A percentile compares a stretch with the other conserved stretches of the same genome.
These are phyloP conservation scores for Trichoderma asperellum DNA, from an alignment of 2,329 filamentous ascomycete genomes.

Conservation along the genomic window DNA sequence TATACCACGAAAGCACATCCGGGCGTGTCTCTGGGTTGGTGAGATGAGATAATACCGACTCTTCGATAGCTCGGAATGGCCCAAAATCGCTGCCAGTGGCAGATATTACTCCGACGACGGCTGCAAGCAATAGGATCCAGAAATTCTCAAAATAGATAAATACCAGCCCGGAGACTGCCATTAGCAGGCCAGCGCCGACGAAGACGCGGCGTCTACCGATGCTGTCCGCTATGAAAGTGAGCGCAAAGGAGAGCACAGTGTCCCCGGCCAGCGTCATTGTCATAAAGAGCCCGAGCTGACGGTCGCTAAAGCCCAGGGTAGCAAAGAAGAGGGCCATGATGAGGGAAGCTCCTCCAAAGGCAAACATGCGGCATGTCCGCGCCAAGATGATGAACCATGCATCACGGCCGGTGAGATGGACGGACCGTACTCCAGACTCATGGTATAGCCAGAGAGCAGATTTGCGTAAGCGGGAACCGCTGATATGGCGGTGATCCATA, in stretches of 20 bases:
- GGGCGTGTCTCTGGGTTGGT: slow-evolving; percentile 57
- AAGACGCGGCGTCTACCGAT: slow-evolving; percentile 61
- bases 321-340: slow-evolving; percentile 66
- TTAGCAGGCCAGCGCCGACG: slow-evolving; percentile 56
- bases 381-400: slow-evolving; percentile 58
- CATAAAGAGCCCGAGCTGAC: slow-evolving; percentile 67
- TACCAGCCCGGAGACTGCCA: slow-evolving; percentile 58
- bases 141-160: slow-evolving; percentile 61
- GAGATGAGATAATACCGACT: slow-evolving; percentile 65
- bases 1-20: slow-evolving; percentile 70
- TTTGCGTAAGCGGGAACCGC: slow-evolving; percentile 1
- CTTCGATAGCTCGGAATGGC: slow-evolving; percentile 68
- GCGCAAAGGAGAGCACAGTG: slow-evolving; percentile 59
- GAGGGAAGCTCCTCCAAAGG: slow-evolving; percentile 64
- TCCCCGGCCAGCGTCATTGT: slow-evolving; percentile 65
- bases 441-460: slow-evolving; percentile 41
- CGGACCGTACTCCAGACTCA: slow-evolving; percentile 54
- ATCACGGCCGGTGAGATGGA: slow-evolving; percentile 52
- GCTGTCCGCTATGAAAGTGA: slow-evolving; percentile 63
- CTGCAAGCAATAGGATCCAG: slow-evolving; percentile 61
- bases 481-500: not conserved
- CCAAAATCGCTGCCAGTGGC: slow-evolving; percentile 68
- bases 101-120: slow-evolving; percentile 64
- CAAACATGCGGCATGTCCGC: slow-evolving; percentile 61
- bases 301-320: slow-evolving; percentile 58